Percentiles rank a stretch among this genome's conserved stretches.
These are phyloP conservation scores for Oxytropis ochrocephala DNA, from an alignment of 306 rosid species.

Conservation along the genomic window DNA sequence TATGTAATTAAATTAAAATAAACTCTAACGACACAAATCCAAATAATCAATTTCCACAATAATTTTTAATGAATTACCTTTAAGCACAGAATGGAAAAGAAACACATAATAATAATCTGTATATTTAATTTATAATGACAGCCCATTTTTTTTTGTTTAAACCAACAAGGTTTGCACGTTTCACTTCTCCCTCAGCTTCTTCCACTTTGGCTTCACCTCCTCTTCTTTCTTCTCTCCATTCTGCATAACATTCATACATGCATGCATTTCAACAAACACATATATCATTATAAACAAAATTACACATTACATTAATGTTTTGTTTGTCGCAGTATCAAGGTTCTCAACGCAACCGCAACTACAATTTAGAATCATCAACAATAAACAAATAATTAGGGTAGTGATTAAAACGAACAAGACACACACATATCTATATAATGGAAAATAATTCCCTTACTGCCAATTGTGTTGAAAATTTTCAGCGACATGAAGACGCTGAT, in stretches of 20 bases:
- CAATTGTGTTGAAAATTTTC: no score
- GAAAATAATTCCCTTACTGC: no score
- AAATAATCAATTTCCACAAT: constrained; percentile 2
- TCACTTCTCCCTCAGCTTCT: neutral
- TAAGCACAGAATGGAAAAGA: constrained; percentile 11
- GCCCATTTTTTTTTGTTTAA: neutral
- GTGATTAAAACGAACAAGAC: no score
- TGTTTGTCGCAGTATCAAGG: no score
- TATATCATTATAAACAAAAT: neutral
- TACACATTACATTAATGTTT: no score
- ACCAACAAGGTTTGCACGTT: neutral
- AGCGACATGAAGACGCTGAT: no score
- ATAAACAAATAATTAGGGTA: no score
- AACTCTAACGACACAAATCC: neutral
- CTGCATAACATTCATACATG: neutral
- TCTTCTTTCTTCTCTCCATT: constrained; percentile 7
- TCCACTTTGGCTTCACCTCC: neutral
- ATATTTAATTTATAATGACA: neutral
- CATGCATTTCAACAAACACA: neutral
- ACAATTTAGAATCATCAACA: no score
- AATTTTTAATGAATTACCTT: neutral
- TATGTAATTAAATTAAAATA: neutral
- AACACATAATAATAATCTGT: neutral
- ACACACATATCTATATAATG: no score
- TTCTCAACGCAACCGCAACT: no score